phyloP scores from a whole-genome alignment of 2,329 filamentous ascomycete species.

The Fusarium transvaalense region DNA sequence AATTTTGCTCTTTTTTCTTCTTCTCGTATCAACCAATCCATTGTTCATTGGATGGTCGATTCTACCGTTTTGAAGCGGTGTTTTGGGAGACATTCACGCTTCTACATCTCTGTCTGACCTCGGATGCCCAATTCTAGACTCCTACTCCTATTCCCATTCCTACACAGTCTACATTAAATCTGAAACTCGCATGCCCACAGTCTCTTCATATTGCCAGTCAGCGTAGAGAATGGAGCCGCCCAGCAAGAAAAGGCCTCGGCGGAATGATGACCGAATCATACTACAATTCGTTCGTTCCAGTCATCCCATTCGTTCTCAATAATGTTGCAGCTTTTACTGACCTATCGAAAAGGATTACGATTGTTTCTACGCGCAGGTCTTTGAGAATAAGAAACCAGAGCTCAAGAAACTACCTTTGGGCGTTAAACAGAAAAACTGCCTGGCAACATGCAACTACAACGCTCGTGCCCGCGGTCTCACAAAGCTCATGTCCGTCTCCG shows the following conservation, averaged over 20 bases:
- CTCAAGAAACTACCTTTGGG: conserved; percentile 81
- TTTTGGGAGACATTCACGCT: background rate
- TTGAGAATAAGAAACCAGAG: conserved; percentile 82
- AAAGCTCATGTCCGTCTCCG: conserved; percentile 87
- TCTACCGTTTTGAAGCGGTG: background rate
- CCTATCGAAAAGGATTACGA: conserved; percentile 73
- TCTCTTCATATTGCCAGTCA: conserved; percentile 2
- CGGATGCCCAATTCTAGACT: background rate
- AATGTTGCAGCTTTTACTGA: conserved; percentile 24
- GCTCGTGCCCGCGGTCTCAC: conserved; percentile 78
- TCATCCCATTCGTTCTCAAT: background rate
- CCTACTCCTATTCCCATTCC: background rate
- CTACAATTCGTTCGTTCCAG: conserved; percentile 79
- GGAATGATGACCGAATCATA: conserved; percentile 76
- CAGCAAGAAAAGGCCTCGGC: conserved; percentile 54
- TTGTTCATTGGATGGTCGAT: background rate
- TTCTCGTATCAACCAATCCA: background rate
- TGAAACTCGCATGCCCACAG: conserved; percentile 27
- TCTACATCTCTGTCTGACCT: background rate
- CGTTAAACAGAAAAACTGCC: conserved; percentile 92
- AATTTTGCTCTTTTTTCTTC: background rate
- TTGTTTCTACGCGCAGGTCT: conserved; percentile 94
- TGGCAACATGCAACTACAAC: conserved; percentile 94
- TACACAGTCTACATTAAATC: conserved; percentile 7
- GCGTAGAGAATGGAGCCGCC: conserved; percentile 49